A percentile compares a stretch with the other conserved stretches of the same genome.
phyloP scores from a whole-genome alignment of 1,284 basidiomycete genomes.

The Apiotrichum veenhuisii region DNA sequence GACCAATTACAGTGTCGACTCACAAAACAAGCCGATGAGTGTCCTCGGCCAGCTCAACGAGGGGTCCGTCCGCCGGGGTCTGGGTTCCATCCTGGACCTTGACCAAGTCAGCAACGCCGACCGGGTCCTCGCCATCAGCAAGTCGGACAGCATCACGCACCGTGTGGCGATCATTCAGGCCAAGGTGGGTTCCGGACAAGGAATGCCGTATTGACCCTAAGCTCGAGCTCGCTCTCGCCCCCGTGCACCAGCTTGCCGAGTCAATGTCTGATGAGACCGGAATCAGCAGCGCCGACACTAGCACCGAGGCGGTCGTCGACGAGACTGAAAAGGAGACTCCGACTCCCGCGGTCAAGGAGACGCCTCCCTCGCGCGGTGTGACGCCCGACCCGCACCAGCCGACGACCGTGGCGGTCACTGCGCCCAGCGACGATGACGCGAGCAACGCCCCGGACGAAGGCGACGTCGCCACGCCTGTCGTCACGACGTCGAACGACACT shows the following conservation, averaged over 20 bases:
- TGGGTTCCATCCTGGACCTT: conserved; percentile 18
- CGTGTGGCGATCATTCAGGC: conserved; percentile 32
- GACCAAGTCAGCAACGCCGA: conserved; percentile 19
- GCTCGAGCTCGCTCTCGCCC: conserved; percentile 26
- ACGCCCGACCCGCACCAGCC: background rate
- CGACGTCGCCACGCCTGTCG: background rate
- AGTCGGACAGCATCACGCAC: conserved; percentile 27
- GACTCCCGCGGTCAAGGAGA: background rate
- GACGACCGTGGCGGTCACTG: conserved; percentile 1
- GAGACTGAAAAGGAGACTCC: background rate
- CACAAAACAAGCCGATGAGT: conserved; percentile 16
- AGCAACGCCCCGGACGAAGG: background rate
- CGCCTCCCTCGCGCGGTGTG: background rate
- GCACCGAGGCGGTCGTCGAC: background rate
- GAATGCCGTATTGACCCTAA: background rate
- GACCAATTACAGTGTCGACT: conserved; percentile 20
- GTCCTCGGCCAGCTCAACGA: conserved; percentile 23
- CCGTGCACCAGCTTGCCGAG: conserved; percentile 9
- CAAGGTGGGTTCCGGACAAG: conserved; percentile 19
- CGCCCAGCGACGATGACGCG: conserved; percentile 1
- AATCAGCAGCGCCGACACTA: background rate
- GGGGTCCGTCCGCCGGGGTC: conserved; percentile 13
- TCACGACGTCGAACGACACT: background rate
- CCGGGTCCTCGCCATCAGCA: conserved; percentile 10
- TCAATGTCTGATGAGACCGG: background rate